Base-by-base conservation (phyloP, 2,329 filamentous ascomycete genomes). In the Huntiella savannae region DNA sequence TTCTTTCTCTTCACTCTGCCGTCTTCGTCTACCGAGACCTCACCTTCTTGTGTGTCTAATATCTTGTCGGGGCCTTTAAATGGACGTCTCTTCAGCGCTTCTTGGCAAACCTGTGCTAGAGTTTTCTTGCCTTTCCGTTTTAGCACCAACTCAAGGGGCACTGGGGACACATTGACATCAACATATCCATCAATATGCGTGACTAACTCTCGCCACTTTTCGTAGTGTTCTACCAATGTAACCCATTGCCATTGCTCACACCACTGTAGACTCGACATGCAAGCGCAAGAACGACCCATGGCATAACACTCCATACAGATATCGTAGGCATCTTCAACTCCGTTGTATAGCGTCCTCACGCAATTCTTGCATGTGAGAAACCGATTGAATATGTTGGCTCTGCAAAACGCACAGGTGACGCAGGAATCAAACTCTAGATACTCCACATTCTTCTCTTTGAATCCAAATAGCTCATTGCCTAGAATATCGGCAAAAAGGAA, bases 291-390 rank as follows among this genome's bases (percentile, higher is more conserved):
- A 44, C 91, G 76, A 16, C 91, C 91, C 82, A 96, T 93, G n/a
- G 78, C 82, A 57, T 93, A 98, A 58, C 91, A 98, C 54, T 98
- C 91, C 82, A 98, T 87, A 57, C 91, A 98, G 16, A 98, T 71
- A 59, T 98, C 91, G 58, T 96, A 98, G 0, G 83, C 83, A 56
- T 96, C 83, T 47, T 85, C 79, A 12, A 71, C 75, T 32, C 77
- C 82, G 49, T 72, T 71, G 8, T 72, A 66, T 15, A 83, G 67
- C 42, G 70, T 66, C 33, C 79, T 70, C 40, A 84, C 73, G 59
- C 91, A 98, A 45, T 78, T 73, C 49, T 84, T 84, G 65, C 91
- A 98, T 3, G 87, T 94, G 17, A 98, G 63, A 57, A 98, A 98
- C 3, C 86, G 75, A 60, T 98, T 98, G 69, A 96, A 96, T 47